Evolutionary conservation across 2,329 filamentous ascomycete genomes (phyloP).

Genomic region (Aureobasidium sp.): DNA sequence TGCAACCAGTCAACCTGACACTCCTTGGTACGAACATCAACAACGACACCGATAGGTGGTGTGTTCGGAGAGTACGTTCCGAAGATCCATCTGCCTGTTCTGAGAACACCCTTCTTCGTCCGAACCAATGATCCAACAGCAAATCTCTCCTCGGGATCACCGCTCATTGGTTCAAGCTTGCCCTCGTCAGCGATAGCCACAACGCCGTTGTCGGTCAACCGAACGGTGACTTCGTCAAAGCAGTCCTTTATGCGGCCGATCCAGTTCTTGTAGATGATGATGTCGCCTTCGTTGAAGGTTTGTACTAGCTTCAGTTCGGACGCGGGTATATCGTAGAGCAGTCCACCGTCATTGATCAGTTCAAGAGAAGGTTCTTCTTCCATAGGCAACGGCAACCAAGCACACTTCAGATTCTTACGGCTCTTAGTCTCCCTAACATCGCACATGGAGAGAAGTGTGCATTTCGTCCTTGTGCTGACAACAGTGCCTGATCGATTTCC

Average conservation of each 20-base stretch:
- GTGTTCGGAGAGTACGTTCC: constrained; percentile 47
- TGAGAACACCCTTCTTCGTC: constrained; percentile 46
- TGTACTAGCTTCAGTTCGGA: constrained; percentile 25
- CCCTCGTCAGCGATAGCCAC: constrained; percentile 45
- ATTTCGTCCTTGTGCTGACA: constrained; percentile 41
- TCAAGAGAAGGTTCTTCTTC: constrained; percentile 13
- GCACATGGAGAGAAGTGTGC: constrained; percentile 35
- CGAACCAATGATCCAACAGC: constrained; percentile 44
- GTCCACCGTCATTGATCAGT: not conserved
- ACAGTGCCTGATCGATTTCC: constrained; percentile 48
- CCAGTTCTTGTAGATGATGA: constrained; percentile 50
- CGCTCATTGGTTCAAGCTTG: constrained; percentile 27
- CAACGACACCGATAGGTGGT: constrained; percentile 44
- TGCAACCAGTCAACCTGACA: constrained; percentile 49
- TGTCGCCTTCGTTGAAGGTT: constrained; percentile 43
- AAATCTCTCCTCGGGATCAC: constrained; percentile 27
- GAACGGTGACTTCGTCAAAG: constrained; percentile 44
- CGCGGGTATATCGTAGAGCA: constrained; percentile 26
- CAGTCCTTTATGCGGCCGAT: constrained; percentile 47
- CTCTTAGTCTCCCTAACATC: constrained; percentile 20
- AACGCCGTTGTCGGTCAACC: constrained; percentile 46
- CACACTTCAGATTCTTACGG: constrained; percentile 8
- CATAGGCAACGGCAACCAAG: constrained; percentile 16
- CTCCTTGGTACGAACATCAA: constrained; percentile 41
- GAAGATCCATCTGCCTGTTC: constrained; percentile 46